Evolutionary conservation across 1,284 basidiomycete species (phyloP).

Genomic region (Bondarzewia mesenterica): DNA sequence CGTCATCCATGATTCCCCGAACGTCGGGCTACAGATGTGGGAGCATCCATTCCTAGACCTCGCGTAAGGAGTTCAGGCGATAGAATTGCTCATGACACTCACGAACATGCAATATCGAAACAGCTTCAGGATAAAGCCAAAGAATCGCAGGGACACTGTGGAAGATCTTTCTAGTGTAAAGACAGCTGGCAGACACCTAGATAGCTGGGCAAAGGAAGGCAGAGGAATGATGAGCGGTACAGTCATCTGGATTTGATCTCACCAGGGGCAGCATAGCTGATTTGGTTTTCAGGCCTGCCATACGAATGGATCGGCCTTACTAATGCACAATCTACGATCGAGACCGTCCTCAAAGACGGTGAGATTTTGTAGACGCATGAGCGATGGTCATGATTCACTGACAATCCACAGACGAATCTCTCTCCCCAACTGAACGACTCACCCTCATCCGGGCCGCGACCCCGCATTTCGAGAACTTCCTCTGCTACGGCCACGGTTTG

Average conservation of each 20-base stretch:
- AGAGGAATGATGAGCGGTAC: background rate
- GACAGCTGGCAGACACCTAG: background rate
- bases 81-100: background rate
- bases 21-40: background rate
- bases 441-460: background rate
- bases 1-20: background rate
- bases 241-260: background rate
- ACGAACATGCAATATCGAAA: background rate
- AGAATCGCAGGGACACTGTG: background rate
- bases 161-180: background rate
- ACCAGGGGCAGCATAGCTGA: too few species aligned
- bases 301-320: background rate
- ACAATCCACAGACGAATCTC: background rate
- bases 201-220: background rate
- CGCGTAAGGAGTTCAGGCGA: too few species aligned
- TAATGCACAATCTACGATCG: background rate
- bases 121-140: background rate
- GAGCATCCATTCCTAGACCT: background rate
- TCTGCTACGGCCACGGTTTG: background rate
- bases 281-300: background rate
- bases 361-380: background rate
- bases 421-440: background rate
- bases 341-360: background rate
- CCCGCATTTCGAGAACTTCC: conserved; percentile 1
- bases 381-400: background rate